A percentile compares a stretch with the other conserved stretches of the same genome.
Conservation (phyloP, 2,329 filamentous ascomycete species). For the Cytospora leucostoma region DNA sequence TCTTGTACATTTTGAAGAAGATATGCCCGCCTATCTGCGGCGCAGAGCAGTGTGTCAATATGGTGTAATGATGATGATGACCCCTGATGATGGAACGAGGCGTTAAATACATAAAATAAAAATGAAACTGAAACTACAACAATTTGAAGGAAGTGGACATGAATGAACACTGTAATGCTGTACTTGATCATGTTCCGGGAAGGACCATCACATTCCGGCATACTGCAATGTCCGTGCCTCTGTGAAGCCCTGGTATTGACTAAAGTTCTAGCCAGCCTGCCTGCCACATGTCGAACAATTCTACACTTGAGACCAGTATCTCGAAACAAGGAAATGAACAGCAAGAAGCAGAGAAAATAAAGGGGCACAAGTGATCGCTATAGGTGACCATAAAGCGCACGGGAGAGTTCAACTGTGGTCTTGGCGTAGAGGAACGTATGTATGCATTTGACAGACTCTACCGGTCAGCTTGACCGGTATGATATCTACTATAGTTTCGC, state of each 20-base stretch:
- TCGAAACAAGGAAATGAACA: no score
- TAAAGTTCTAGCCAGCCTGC: no score
- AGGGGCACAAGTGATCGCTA: no score
- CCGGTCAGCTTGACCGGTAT: neutral
- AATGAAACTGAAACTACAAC: neutral
- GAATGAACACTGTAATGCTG: no score
- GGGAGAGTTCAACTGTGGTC: neutral
- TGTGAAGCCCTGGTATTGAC: no score
- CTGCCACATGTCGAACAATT: no score
- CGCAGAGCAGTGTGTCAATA: slow-evolving; percentile 15
- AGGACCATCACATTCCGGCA: no score
- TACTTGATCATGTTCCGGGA: no score
- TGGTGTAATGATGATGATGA: slow-evolving; percentile 28
- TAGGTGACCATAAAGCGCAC: no score
- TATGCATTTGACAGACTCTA: slow-evolving; percentile 15
- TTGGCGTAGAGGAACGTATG: neutral
- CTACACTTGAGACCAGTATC: no score
- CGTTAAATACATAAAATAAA: neutral
- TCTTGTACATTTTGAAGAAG: neutral
- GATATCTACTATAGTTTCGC: neutral
- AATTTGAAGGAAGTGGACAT: neutral
- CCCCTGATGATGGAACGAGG: slow-evolving; percentile 14
- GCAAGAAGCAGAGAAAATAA: no score
- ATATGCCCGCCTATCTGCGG: neutral
- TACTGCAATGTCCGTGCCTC: no score